These are phyloP conservation scores for Zygoascus tannicola DNA, from an alignment of 805 yeast species.

Conservation along the genomic window DNA sequence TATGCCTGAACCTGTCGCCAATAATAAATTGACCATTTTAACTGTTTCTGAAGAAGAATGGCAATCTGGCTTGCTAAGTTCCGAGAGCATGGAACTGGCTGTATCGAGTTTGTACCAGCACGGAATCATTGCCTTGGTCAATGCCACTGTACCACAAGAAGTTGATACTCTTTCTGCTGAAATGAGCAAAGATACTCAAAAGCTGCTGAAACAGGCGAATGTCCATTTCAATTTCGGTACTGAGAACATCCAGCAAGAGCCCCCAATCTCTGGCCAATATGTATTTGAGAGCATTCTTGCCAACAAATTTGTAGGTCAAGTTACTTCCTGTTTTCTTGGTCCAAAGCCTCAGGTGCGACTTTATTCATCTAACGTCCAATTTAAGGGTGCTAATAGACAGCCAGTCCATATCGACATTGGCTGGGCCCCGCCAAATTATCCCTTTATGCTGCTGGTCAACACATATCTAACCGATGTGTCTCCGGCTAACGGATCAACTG, in stretches of 20 bases:
- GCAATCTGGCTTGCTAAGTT: background rate
- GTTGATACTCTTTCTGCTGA: conserved; percentile 6
- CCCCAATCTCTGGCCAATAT: conserved; percentile 11
- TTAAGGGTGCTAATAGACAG: conserved; percentile 9
- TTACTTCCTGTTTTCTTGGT: conserved; percentile 10
- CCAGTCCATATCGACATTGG: conserved; percentile 15
- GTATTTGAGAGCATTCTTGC: conserved; percentile 10
- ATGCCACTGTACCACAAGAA: conserved; percentile 9
- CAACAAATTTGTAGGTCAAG: conserved; percentile 12
- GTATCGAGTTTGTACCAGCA: conserved; percentile 7
- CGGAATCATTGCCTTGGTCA: conserved; percentile 9
- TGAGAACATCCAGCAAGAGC: conserved; percentile 15
- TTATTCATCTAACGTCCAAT: conserved; percentile 11
- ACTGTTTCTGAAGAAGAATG: conserved; percentile 27
- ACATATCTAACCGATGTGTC: conserved; percentile 11
- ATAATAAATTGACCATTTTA: conserved; percentile 6
- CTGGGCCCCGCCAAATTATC: conserved; percentile 1
- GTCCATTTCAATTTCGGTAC: conserved; percentile 12
- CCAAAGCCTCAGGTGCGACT: conserved; percentile 12
- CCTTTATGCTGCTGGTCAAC: conserved; percentile 14
- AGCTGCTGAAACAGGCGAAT: conserved; percentile 1
- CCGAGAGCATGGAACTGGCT: conserved; percentile 1
- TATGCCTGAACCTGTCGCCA: background rate
- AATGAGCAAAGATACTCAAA: conserved; percentile 10
- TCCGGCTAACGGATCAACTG: conserved; percentile 15